Evolutionary conservation across 2,329 filamentous ascomycete genomes (phyloP).

Genomic region (Cordyceps pruinosa): DNA sequence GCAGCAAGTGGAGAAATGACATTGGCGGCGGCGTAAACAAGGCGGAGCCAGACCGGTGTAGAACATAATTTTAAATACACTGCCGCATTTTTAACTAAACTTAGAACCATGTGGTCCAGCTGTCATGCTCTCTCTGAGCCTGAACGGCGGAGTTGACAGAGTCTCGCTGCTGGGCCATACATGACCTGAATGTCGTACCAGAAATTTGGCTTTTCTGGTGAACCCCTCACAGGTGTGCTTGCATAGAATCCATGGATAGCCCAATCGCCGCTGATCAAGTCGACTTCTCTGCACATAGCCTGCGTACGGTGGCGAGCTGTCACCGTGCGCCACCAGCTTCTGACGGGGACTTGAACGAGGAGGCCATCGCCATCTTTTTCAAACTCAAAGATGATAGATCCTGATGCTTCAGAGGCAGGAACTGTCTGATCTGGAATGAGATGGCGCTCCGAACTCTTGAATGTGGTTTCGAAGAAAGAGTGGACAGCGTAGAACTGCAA

Average conservation of each 20-base stretch:
- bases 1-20: neutral
- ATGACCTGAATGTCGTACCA: neutral
- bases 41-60: slow-evolving; percentile 1
- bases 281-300: neutral
- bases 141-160: neutral
- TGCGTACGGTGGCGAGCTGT: neutral
- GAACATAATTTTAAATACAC: neutral
- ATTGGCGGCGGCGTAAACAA: neutral
- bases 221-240: neutral
- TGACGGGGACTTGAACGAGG: neutral
- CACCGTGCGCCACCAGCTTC: neutral
- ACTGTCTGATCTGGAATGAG: neutral
- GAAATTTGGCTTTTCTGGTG: neutral
- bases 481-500: neutral
- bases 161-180: neutral
- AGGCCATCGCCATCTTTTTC: neutral
- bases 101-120: neutral
- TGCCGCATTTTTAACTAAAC: neutral
- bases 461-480: neutral
- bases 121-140: neutral
- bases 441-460: neutral
- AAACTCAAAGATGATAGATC: neutral
- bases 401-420: neutral
- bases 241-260: neutral
- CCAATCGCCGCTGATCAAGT: neutral